These are phyloP conservation scores for Porcisia hertigi DNA, from an alignment of 208 protist species.

Conservation along the genomic window DNA sequence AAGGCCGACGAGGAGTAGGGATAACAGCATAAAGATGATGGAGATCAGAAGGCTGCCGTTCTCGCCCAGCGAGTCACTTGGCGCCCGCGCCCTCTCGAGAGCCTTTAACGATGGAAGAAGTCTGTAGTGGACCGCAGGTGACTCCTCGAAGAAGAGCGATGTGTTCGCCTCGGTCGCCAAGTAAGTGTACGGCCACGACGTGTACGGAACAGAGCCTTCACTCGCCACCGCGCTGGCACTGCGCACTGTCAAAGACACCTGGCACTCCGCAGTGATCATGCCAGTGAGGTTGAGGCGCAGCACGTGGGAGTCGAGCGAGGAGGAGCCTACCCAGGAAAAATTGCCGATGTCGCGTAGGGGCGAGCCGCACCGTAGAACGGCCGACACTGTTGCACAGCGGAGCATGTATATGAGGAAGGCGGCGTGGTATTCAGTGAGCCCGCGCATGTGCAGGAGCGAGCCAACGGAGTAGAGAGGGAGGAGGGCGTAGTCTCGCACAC, in stretches of 20 bases:
- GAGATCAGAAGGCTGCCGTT: conserved; percentile 20
- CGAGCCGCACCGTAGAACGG: conserved; percentile 12
- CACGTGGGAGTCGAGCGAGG: conserved; percentile 15
- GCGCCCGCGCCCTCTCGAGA: not conserved
- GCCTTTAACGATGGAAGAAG: conserved; percentile 9
- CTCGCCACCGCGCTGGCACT: conserved; percentile 6
- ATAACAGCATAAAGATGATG: conserved; percentile 6
- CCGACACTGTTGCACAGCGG: conserved; percentile 26
- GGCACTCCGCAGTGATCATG: conserved; percentile 10
- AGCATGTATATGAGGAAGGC: conserved; percentile 28
- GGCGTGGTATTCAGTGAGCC: conserved; percentile 27
- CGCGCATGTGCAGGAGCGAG: conserved; percentile 21
- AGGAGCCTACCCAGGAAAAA: conserved; percentile 19
- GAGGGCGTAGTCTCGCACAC: conserved; percentile 22
- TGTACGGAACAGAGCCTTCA: conserved; percentile 5
- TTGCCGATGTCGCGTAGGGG: not conserved
- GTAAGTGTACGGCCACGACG: conserved; percentile 29
- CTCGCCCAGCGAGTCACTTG: conserved; percentile 14
- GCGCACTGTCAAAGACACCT: conserved; percentile 14
- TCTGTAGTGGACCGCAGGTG: conserved; percentile 5
- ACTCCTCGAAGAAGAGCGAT: conserved; percentile 20
- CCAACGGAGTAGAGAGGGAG: conserved; percentile 11
- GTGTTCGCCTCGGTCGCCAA: conserved; percentile 9
- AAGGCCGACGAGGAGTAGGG: not conserved
- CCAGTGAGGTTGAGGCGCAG: conserved; percentile 20